Conservation (phyloP, 1,284 basidiomycete genomes). For the Moesziomyces parantarcticus region DNA sequence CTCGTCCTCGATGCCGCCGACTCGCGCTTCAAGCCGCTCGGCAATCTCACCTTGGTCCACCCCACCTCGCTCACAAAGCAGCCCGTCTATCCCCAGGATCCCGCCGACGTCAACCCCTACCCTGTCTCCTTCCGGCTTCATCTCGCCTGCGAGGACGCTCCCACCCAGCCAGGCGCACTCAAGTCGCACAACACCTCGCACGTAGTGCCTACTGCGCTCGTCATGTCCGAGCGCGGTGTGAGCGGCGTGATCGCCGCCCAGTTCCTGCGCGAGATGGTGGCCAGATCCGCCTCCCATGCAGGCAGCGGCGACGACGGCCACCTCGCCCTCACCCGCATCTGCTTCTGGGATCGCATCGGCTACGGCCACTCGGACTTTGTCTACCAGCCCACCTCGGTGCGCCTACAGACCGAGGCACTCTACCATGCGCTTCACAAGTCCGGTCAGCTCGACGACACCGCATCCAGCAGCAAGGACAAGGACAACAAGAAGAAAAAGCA, state of each 20-base stretch:
- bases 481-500: slow-evolving; percentile 14
- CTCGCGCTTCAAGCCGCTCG: slow-evolving; percentile 42
- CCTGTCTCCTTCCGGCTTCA: slow-evolving; percentile 49
- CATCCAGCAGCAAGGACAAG: background rate
- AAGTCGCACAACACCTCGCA: slow-evolving; percentile 11
- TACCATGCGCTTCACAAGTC: slow-evolving; percentile 37
- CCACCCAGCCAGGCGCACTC: slow-evolving; percentile 13
- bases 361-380: slow-evolving; percentile 53
- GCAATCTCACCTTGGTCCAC: slow-evolving; percentile 45
- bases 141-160: slow-evolving; percentile 46
- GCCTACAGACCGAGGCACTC: slow-evolving; percentile 39
- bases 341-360: slow-evolving; percentile 56
- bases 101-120: slow-evolving; percentile 35
- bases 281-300: slow-evolving; percentile 6
- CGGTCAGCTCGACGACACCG: slow-evolving; percentile 16
- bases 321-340: slow-evolving; percentile 44
- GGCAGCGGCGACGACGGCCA: slow-evolving; percentile 47
- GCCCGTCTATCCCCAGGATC: slow-evolving; percentile 38
- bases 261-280: slow-evolving; percentile 56
- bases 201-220: slow-evolving; percentile 47
- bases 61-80: slow-evolving; percentile 30
- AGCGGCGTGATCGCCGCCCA: slow-evolving; percentile 44
- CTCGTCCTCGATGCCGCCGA: slow-evolving; percentile 51
- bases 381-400: slow-evolving; percentile 29
- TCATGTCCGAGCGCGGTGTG: slow-evolving; percentile 54